Base-by-base conservation (phyloP, 2,329 filamentous ascomycete species). In the Ophiostoma sp. region DNA sequence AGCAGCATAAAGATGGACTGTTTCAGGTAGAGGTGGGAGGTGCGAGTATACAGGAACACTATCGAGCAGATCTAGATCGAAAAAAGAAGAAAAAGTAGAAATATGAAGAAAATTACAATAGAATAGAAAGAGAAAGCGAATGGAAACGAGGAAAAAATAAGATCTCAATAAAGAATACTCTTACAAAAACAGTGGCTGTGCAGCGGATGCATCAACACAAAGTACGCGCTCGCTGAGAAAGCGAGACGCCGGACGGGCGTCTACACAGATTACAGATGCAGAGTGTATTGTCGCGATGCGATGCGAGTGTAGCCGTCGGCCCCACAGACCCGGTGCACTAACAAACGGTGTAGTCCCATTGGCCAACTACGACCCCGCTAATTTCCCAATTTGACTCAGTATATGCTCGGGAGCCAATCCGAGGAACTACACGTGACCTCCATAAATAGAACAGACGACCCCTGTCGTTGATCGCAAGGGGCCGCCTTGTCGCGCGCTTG, bases 401-500 rank as follows among this genome's bases (percentile, higher is more conserved):
- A 3, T n/a, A 27, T 7, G 16, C 45, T 16, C 42, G 27, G n/a
- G 44, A 38, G 18, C 68, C 68, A 64, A 66, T 66, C 14, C 40
- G 3, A 4, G 3, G 11, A 12, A 2, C n/a, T 66, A 44, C 68
- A 69, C 68, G 68, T 69, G 68, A 64, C 64, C 12, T 66, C 68
- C 60, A 69, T 64, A 66, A 69, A 69, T 69, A 69, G 68, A 55
- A 67, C 60, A 12, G 60, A 41, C 60, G 40, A 63, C 40, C 60
- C 40, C 16, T 12, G 40, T 27, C 18, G 27, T 5, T 27, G 9
- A 55, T 55, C 27, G 12, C 49, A 55, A 18, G 27, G 27, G 27
- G 27, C 27, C 27, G 27, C 27, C 18, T 55, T 55, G 49, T 55
- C 49, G 49, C 49, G 49, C 49, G 49, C 49, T 55, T 55, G 49